Evolutionary conservation across 176 grass and related monocot genomes (phyloP).

Genomic region (Pharus latifolius): DNA sequence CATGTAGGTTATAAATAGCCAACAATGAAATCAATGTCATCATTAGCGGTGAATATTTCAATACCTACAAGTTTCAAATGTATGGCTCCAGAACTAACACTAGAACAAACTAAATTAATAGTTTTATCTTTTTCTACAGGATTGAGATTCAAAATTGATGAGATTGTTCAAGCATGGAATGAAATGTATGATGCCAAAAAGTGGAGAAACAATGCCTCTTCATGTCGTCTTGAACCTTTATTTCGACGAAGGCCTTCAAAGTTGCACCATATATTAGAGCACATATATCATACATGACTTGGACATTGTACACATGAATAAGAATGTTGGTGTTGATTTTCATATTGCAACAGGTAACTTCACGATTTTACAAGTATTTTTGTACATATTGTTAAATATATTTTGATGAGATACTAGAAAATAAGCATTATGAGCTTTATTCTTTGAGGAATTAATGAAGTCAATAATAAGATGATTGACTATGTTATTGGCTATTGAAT

Average conservation of each 20-base stretch:
- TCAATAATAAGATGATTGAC: too few species aligned
- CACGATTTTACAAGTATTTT: not conserved
- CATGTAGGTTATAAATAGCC: too few species aligned
- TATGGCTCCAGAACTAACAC: too few species aligned
- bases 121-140: constrained; percentile 32
- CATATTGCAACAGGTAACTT: constrained; percentile 26
- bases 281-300: constrained; percentile 30
- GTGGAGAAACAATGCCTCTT: constrained; percentile 45
- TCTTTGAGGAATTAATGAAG: too few species aligned
- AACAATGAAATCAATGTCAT: too few species aligned
- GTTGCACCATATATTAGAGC: constrained; percentile 53
- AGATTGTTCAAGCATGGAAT: constrained; percentile 72
- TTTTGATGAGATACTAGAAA: too few species aligned
- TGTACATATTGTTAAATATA: not conserved
- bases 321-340: constrained; percentile 7
- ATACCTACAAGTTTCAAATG: not conserved
- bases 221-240: constrained; percentile 55
- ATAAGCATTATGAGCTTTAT: too few species aligned
- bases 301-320: constrained; percentile 15
- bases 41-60: too few species aligned
- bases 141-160: constrained; percentile 72
- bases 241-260: constrained; percentile 56
- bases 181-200: constrained; percentile 75
- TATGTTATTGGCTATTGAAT: too few species aligned
- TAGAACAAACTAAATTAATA: too few species aligned